Evolutionary conservation across 345 rosid species (phyloP), one percentile per base, ranked within the genome.

Genomic region (Hibiscus trionum): DNA sequence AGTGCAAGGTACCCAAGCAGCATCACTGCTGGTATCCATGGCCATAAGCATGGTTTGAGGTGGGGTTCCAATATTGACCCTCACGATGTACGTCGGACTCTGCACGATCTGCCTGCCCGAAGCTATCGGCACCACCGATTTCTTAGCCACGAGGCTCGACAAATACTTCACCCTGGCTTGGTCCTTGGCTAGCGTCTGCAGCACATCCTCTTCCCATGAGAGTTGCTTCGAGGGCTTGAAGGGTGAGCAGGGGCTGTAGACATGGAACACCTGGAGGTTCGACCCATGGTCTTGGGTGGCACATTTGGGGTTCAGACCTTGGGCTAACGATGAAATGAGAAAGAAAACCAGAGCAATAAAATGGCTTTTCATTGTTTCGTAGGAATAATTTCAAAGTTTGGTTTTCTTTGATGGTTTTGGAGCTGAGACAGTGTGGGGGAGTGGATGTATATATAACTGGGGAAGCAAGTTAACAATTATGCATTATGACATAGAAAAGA

Each of bases 21-120:
- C 92, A 58, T 95, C 99, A 60, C 84, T 90, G 86, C 98, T 92
- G 14, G 88, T 95, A 72, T 95, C 99, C 80, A 95, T 72, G 65
- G 98, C 97, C 87, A 92, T 77, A 50, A 92, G 88, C 89, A 95
- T 69, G 62, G 91, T 64, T 75, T 95, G 99, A 4, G 96, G 76
- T 1, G 98, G 99, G 8, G 93, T 89, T 16, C 99, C 99, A 15
- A 95, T 80, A 52, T 86, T 85, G 37, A 87, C 89, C 77, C 85
- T 82, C 26, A 87, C 90, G 64, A 95, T 79, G 52, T 95, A 95
- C 42, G 93, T 90, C 24, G 98, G 94, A 77, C 89, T 92, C 86
- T 92, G 99, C 6, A 79, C 61, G 44, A 88, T 84, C 84, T 81
- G 89, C 33, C 93, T 81, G 60, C 97, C 99, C 0, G 99, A 85